A percentile compares a stretch with the other conserved stretches of the same genome.
Conservation (phyloP, 306 rosid genomes). For the Malus asiatica region DNA sequence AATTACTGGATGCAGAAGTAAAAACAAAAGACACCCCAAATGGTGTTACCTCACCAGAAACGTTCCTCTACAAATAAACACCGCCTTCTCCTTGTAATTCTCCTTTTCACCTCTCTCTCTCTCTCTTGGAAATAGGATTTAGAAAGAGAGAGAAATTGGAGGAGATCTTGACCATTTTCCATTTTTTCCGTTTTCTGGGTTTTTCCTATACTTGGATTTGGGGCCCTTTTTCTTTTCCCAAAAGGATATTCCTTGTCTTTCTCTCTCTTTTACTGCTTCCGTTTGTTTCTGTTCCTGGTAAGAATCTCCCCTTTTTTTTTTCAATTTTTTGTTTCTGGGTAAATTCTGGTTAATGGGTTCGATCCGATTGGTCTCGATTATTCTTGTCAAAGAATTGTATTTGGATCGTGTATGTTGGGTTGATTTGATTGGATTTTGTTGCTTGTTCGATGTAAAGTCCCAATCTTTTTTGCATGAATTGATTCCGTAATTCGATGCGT, state of each 20-base stretch:
- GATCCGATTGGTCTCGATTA: conserved; percentile 16
- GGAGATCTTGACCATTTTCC: conserved; percentile 24
- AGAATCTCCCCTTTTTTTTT: not conserved
- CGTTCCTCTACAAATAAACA: conserved; percentile 10
- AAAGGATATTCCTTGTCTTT: conserved; percentile 27
- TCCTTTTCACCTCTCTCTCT: not conserved
- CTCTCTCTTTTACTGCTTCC: not conserved
- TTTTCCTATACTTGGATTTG: conserved; percentile 26
- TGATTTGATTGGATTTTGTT: not conserved
- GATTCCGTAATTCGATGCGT: not conserved
- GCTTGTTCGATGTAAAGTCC: not conserved
- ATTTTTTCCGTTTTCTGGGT: not conserved
- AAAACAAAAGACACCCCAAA: not conserved
- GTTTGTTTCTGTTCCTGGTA: conserved; percentile 33
- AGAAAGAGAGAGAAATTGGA: conserved; percentile 18
- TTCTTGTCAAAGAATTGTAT: not conserved
- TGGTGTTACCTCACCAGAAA: not conserved
- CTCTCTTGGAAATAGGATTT: conserved; percentile 16
- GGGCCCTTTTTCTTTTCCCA: conserved; percentile 31
- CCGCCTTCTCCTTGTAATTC: not conserved
- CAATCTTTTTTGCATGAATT: not conserved
- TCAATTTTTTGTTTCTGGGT: not conserved
- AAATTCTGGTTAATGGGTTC: conserved; percentile 2
- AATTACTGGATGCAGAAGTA: conserved; percentile 27
- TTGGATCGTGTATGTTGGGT: not conserved